phyloP scores from a whole-genome alignment of 2,329 filamentous ascomycete species.

The Ceratocystis lukuohia region DNA sequence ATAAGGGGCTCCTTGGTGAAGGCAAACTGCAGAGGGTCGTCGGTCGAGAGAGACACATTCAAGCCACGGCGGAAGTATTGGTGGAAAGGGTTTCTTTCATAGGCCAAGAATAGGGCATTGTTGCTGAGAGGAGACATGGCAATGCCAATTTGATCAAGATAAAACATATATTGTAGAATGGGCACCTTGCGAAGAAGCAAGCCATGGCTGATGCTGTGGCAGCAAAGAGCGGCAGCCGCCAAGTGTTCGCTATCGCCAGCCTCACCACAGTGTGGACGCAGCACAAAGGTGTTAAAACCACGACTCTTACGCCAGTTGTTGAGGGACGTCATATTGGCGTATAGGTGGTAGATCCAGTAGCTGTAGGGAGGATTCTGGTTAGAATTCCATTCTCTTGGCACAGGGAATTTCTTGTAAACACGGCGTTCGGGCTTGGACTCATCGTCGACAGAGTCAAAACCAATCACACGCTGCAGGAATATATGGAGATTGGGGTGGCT shows the following conservation, averaged over 20 bases:
- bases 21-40: slow-evolving; percentile 93
- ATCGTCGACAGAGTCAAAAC: slow-evolving; percentile 94
- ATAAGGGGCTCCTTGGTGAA: slow-evolving; percentile 98
- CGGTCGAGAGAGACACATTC: slow-evolving; percentile 91
- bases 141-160: slow-evolving; percentile 93
- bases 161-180: slow-evolving; percentile 90
- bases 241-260: slow-evolving; percentile 94
- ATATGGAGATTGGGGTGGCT: slow-evolving; percentile 87
- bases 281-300: slow-evolving; percentile 88
- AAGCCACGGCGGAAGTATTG: slow-evolving; percentile 90
- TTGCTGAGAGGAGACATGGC: slow-evolving; percentile 99
- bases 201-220: slow-evolving; percentile 93
- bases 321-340: slow-evolving; percentile 82
- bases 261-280: slow-evolving; percentile 91
- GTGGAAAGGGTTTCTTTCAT: slow-evolving; percentile 91
- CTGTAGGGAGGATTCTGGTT: slow-evolving; percentile 96
- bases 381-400: slow-evolving; percentile 76
- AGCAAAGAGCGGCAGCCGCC: slow-evolving; percentile 79
- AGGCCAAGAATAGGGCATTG: slow-evolving; percentile 90
- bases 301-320: slow-evolving; percentile 84
- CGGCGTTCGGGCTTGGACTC: slow-evolving; percentile 93
- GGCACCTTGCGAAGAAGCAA: slow-evolving; percentile 87
- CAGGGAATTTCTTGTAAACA: slow-evolving; percentile 89
- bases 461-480: slow-evolving; percentile 88
- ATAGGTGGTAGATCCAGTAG: slow-evolving; percentile 98